Conservation (phyloP, 345 rosid genomes). For the Pistacia vera region DNA sequence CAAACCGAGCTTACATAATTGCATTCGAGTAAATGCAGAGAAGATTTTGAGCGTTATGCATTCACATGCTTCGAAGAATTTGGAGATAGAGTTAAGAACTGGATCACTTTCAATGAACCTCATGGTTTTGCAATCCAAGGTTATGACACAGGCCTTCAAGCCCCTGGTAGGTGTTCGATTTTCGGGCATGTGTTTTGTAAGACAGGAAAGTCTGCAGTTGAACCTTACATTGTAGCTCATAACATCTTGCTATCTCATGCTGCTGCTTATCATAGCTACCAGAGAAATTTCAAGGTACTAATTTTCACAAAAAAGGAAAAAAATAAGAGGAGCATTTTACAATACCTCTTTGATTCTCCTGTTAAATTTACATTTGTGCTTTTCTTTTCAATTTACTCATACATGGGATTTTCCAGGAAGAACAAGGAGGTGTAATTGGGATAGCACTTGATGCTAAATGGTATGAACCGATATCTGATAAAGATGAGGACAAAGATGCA, state of each 20-base stretch:
- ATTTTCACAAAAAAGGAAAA: background rate
- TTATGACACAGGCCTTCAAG: constrained; percentile 88
- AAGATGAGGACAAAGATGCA: constrained; percentile 79
- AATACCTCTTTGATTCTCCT: background rate
- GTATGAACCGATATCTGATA: constrained; percentile 72
- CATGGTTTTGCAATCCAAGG: constrained; percentile 83
- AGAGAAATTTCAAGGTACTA: constrained; percentile 63
- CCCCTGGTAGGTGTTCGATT: constrained; percentile 95
- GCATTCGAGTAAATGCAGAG: constrained; percentile 41
- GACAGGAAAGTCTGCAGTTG: constrained; percentile 70
- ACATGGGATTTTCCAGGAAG: constrained; percentile 39
- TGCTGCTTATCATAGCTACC: constrained; percentile 70
- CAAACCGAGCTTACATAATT: background rate
- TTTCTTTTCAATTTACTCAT: background rate
- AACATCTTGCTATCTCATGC: constrained; percentile 85
- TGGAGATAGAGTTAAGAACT: constrained; percentile 86
- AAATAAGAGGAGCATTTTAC: background rate
- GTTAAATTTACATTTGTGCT: too few species aligned
- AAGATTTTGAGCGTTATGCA: constrained; percentile 75
- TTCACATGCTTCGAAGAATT: constrained; percentile 79
- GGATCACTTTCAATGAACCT: constrained; percentile 97
- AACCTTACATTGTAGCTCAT: constrained; percentile 87
- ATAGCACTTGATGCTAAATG: constrained; percentile 83
- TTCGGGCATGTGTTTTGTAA: constrained; percentile 70
- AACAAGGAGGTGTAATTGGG: constrained; percentile 75